Percentiles rank a stretch among this genome's conserved stretches.
These are phyloP conservation scores for Manihot esculenta DNA, from an alignment of 441 rosid genomes.

Conservation along the genomic window DNA sequence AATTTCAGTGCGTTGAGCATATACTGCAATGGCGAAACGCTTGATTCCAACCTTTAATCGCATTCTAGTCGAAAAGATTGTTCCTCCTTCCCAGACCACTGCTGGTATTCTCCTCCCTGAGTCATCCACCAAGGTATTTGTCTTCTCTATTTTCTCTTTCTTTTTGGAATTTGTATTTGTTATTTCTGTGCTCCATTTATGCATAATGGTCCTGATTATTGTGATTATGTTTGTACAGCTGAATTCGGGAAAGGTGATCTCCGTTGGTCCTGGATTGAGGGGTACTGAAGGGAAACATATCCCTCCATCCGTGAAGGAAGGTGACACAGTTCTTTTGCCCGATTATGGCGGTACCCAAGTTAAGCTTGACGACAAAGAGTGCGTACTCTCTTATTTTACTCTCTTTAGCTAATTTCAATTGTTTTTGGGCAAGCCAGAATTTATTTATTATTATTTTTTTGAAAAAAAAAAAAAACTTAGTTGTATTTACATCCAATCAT, in stretches of 20 bases:
- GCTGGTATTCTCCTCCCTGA: constrained; percentile 81
- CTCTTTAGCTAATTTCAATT: background rate
- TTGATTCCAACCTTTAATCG: constrained; percentile 67
- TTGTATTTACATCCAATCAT: too few species aligned
- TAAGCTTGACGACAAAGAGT: constrained; percentile 87
- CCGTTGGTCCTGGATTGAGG: constrained; percentile 65
- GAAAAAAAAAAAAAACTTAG: too few species aligned
- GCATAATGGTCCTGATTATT: background rate
- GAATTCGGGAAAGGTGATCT: constrained; percentile 69
- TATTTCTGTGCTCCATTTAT: background rate
- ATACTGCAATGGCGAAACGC: constrained; percentile 61
- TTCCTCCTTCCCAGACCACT: constrained; percentile 62
- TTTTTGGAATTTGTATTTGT: background rate
- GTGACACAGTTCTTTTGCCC: constrained; percentile 73
- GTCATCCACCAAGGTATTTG: constrained; percentile 49
- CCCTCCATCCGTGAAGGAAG: constrained; percentile 70
- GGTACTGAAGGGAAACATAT: constrained; percentile 50
- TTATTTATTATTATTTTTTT: too few species aligned
- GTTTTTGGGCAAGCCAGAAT: too few species aligned
- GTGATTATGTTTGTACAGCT: constrained; percentile 38
- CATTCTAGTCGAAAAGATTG: constrained; percentile 65
- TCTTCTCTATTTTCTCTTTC: background rate
- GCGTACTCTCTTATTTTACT: constrained; percentile 18
- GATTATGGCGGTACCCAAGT: constrained; percentile 66
- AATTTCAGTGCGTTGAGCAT: background rate